Evolutionary conservation across 768 basidiomycete genomes (phyloP), one percentile per base, ranked within the genome.

Genomic region (Auriscalpium vulgare): DNA sequence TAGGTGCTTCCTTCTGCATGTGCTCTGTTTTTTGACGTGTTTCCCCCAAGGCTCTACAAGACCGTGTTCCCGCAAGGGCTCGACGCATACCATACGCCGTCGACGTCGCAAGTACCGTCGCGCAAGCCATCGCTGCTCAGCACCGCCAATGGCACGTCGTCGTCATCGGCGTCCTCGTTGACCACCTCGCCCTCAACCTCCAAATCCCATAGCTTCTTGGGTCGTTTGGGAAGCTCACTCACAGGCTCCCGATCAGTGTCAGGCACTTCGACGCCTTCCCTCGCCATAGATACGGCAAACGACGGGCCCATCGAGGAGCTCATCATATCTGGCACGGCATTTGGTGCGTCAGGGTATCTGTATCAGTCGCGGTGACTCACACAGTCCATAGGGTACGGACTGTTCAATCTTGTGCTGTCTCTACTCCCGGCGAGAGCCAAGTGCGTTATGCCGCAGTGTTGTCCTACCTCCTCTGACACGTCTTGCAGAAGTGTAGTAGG

Each of bases 361-460:
- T 16, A 16, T 13, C 36, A 14, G 10, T 29, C 19, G 44, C 45
- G 14, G 16, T 51, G 29, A 9, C 58, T 58, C 37, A 58, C 13
- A n/a, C 14, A 29, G 8, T 29, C 13, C 48, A n/a, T 37, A 70
- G 69, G 70, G 19, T 67, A 68, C 51, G 69, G 70, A 0, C 65
- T 91, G 23, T 91, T 91, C 71, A 91, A 91, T 65, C 77, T 91
- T 47, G 83, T 90, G 10, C 83, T 91, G 56, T 89, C 87, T 3
- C 68, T 91, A 16, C 70, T 91, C 13, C 90, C 89, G 16, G 82
- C 82, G 58, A 83, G 79, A 63, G 72, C 84, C 54, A 82, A 85
- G 86, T 87, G 59, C 53, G 80, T 66, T 9, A 10, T 11, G 17
- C 37, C 52, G 14, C 10, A 36, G 34, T 11, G 10, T 52, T 34